phyloP scores from a whole-genome alignment of 2,329 filamentous ascomycete species.

The Ophiostoma ulmi region DNA sequence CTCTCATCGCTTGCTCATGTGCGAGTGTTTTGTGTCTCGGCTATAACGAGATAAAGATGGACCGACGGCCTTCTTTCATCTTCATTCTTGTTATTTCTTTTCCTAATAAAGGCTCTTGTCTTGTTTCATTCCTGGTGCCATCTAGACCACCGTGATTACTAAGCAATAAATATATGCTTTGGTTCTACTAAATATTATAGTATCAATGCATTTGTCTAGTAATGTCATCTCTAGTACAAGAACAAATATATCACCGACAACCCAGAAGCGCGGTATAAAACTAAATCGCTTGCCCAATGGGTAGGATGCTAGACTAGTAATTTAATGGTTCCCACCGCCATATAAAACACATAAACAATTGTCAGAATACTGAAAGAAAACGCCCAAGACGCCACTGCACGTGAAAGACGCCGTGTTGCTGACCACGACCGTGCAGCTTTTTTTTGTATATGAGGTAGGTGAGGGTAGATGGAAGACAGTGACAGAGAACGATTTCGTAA shows the following conservation, averaged over 20 bases:
- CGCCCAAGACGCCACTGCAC: constrained; percentile 22
- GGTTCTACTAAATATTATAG: too few relatives aligned
- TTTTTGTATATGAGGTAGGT: constrained; percentile 9
- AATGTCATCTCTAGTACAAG: too few relatives aligned
- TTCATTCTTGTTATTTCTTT: neutral
- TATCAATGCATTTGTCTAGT: too few relatives aligned
- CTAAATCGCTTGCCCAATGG: neutral
- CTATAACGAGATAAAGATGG: neutral
- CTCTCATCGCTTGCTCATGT: neutral
- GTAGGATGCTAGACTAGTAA: constrained; percentile 13
- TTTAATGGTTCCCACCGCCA: neutral
- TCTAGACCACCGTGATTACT: too few relatives aligned
- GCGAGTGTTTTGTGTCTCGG: neutral
- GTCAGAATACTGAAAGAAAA: constrained; percentile 19
- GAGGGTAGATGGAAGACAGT: neutral
- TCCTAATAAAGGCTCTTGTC: neutral
- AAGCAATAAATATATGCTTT: too few relatives aligned
- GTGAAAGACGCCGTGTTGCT: neutral
- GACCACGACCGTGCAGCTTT: neutral
- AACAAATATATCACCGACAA: too few relatives aligned
- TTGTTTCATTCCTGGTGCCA: neutral
- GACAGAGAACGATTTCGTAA: neutral
- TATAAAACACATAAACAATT: constrained; percentile 8
- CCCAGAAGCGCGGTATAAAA: neutral
- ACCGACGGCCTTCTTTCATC: neutral